Evolutionary conservation across 2,329 filamentous ascomycete genomes (phyloP).

Genomic region (Cryphonectria radicalis): DNA sequence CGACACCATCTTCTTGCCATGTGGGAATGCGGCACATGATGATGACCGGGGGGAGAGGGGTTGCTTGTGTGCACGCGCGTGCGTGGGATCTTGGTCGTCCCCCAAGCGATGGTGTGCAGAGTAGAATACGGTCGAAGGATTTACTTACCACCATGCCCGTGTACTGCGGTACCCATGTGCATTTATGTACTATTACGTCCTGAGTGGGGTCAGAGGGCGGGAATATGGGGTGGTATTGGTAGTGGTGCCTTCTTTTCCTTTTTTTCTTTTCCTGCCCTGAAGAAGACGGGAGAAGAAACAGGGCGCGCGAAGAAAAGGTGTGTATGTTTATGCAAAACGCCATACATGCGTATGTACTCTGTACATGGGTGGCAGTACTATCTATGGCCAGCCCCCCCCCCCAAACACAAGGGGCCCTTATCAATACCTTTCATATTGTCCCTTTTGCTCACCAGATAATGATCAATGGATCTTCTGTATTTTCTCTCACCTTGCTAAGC

Average conservation of each 20-base stretch:
- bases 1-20: slow-evolving; percentile 18
- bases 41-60: background rate
- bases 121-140: slow-evolving; percentile 6
- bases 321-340: too few species aligned
- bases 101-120: slow-evolving; percentile 9
- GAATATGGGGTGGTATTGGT: background rate
- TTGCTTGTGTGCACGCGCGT: background rate
- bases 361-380: background rate
- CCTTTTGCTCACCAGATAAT: background rate
- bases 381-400: background rate
- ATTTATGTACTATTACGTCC: background rate
- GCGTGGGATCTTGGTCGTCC: slow-evolving; percentile 1
- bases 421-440: background rate
- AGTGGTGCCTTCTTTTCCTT: background rate
- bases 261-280: background rate
- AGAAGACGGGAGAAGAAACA: background rate
- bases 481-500: background rate
- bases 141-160: background rate
- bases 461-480: background rate
- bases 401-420: too few species aligned
- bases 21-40: slow-evolving; percentile 5
- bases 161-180: background rate
- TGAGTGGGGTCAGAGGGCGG: background rate
- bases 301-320: background rate
- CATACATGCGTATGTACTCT: background rate